Evolutionary conservation across 495 filamentous ascomycete species (phyloP), one percentile per base, ranked within the genome.

Genomic region (Tuber umbilicatum): DNA sequence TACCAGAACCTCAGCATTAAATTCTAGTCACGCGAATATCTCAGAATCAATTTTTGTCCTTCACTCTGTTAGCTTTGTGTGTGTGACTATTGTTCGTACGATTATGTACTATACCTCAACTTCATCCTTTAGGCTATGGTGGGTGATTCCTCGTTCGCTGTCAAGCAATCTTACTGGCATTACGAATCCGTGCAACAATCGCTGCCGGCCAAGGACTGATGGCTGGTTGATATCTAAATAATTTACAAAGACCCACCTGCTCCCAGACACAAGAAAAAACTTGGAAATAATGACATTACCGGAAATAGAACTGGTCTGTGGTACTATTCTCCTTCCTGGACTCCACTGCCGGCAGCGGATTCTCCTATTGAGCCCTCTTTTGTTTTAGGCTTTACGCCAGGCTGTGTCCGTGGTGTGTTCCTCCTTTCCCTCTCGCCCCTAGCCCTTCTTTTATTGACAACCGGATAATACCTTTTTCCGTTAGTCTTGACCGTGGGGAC

Each of bases 361-460:
- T 78, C 77, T 69, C 73, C 76, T 38, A 35, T 40, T 64, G 73
- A 71, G 41, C 27, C 76, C 50, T 42, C 74, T 80, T 39, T 72
- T 35, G 35, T 72, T 47, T 42, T 72, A n/a, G 35, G 40, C 35
- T 72, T 55, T 23, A 70, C 41, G 19, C 71, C 78, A n/a, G 43
- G 68, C 45, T 76, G 76, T 14, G 73, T 74, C 27, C 77, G 79
- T n/a, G 77, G 74, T 23, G 70, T 72, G 31, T 78, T 73, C 50
- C 69, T 80, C 43, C 68, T 80, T 27, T 76, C 78, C 40, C 78
- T 76, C 17, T 72, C 70, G 14, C 45, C 47, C 43, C 40, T 55
- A 23, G 69, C 68, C 42, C 74, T 76, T 68, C 78, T 69, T 35
- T 81, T 81, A 72, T 81, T 82, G 47, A 81, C 74, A 47, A 81